These are phyloP conservation scores for Candida yuanshanica DNA, from an alignment of 805 yeast genomes.

Conservation along the genomic window DNA sequence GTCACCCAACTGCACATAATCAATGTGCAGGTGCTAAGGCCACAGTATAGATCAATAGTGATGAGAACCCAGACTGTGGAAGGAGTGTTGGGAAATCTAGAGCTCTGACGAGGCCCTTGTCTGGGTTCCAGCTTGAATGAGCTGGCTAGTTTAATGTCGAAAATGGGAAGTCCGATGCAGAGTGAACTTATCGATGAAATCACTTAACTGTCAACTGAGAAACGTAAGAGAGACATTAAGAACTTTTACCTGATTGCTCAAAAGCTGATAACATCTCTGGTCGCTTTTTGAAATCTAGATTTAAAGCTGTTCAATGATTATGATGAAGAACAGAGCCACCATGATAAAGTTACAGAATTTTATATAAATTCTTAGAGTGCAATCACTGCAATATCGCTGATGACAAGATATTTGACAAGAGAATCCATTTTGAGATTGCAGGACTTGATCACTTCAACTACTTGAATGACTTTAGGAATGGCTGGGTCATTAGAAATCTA, in stretches of 20 bases:
- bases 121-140: constrained; percentile 14
- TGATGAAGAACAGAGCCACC: constrained; percentile 9
- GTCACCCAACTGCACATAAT: not conserved
- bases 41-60: not conserved
- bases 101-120: constrained; percentile 16
- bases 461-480: constrained; percentile 26
- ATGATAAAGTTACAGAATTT: constrained; percentile 9
- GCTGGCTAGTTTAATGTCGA: constrained; percentile 6
- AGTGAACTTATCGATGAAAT: constrained; percentile 12
- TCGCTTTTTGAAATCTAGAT: constrained; percentile 15
- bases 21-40: not conserved
- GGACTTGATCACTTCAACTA: constrained; percentile 42
- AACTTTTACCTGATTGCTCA: constrained; percentile 14
- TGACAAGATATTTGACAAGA: constrained; percentile 31
- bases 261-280: constrained; percentile 14
- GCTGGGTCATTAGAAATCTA: constrained; percentile 16
- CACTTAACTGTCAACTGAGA: constrained; percentile 12
- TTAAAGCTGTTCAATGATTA: constrained; percentile 10
- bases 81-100: constrained; percentile 14
- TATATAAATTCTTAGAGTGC: constrained; percentile 3
- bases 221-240: constrained; percentile 16
- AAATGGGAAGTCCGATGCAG: constrained; percentile 8
- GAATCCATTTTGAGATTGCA: constrained; percentile 36
- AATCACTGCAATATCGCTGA: not conserved
- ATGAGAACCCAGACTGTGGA: constrained; percentile 9